Evolutionary conservation across 1,139 yeast genomes (phyloP), one percentile per base, ranked within the genome.

Genomic region (Kodamaea sp.): DNA sequence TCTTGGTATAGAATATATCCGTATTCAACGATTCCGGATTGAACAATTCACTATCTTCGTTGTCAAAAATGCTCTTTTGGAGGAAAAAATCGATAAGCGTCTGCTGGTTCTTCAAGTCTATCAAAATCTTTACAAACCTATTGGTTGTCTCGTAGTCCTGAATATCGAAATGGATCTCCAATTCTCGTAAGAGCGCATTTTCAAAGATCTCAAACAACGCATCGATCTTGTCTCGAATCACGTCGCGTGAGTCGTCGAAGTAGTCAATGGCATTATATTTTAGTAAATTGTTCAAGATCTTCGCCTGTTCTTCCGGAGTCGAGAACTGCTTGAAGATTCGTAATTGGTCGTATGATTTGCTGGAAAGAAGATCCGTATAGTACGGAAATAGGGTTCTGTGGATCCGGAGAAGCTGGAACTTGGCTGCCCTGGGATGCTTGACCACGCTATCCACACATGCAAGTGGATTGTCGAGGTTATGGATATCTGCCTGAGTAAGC

Each of bases 181-280:
- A 70, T 47, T 88, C 96, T 30, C 80, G 63, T 22, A 86, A 55
- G 7, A 85, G 71, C 0, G 94, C 88, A 51, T 76, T 83, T 34
- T 84, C 84, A 53, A 87, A 86, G 24, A 85, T 67, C 50, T 84
- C 94, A 30, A 80, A 60, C n/a, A 82, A 66, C 2, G 83, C 68
- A 24, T 69, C 70, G 32, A 83, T 59, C 44, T 77, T 73, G 32
- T 72, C 77, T 22, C 67, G 51, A 15, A 68, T 68, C 5, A 59
- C 52, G 15, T 56, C 51, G 33, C 66, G 53, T 3, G 67, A 45
- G 38, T 61, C 58, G 32, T 59, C 65, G 31, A 52, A 48, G 46
- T 58, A 51, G 58, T 67, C 80, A 11, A 69, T 58, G 29, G 46
- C 51, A 32, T 71, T 68, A 47, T 61, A 72, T 20, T 47, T 52